phyloP scores from a whole-genome alignment of 805 yeast species.

The Metschnikowia continentalis region DNA sequence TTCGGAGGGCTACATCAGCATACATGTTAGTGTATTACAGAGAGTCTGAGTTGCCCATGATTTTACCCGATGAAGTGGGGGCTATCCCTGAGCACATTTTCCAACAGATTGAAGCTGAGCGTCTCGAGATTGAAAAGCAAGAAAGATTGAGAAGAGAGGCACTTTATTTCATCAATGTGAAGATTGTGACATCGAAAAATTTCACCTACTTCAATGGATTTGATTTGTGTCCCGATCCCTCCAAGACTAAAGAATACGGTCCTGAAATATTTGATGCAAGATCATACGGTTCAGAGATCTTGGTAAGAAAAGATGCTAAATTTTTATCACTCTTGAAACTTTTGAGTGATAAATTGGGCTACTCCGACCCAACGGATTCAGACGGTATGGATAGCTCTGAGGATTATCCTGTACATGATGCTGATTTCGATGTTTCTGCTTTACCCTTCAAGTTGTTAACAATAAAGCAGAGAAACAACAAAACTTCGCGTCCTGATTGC shows the following conservation, averaged over 20 bases:
- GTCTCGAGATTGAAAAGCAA: conserved; percentile 50
- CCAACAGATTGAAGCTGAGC: conserved; percentile 59
- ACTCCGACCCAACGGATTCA: conserved; percentile 14
- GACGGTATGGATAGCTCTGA: conserved; percentile 13
- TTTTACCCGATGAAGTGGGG: conserved; percentile 51
- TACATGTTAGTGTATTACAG: conserved; percentile 94
- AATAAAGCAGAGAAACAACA: conserved; percentile 64
- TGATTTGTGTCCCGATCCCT: conserved; percentile 68
- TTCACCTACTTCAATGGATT: conserved; percentile 65
- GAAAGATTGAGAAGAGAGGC: conserved; percentile 65
- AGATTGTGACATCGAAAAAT: conserved; percentile 50
- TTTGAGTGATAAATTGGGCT: conserved; percentile 45
- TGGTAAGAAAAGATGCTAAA: conserved; percentile 54
- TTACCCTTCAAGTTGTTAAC: conserved; percentile 56
- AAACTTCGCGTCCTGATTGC: conserved; percentile 60
- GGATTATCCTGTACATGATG: conserved; percentile 5
- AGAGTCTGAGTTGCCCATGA: conserved; percentile 49
- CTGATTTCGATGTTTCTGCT: conserved; percentile 5
- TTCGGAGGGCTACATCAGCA: conserved; percentile 87
- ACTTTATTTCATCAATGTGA: conserved; percentile 42
- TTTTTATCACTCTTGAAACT: conserved; percentile 46
- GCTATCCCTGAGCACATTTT: conserved; percentile 63
- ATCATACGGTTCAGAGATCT: conserved; percentile 46
- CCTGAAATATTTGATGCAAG: conserved; percentile 46
- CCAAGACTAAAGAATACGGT: conserved; percentile 40